Conservation (phyloP, 2,329 filamentous ascomycete genomes). For the Neocucurbitaria cava region DNA sequence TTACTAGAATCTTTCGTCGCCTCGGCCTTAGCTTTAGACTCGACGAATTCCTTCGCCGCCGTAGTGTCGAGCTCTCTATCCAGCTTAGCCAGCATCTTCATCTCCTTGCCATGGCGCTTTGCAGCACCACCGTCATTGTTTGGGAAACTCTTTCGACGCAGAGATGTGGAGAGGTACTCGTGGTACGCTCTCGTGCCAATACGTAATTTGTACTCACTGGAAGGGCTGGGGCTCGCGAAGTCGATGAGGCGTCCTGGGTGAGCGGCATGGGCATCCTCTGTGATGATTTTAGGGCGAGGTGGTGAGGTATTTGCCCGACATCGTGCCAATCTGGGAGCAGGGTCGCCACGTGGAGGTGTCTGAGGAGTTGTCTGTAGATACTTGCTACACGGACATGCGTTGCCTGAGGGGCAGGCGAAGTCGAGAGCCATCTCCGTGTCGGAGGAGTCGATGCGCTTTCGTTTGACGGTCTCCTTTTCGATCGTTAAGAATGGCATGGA, state of each 20-base stretch:
- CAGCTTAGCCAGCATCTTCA: constrained; percentile 5
- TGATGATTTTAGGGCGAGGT: background rate
- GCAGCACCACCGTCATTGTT: constrained; percentile 2
- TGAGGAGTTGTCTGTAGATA: too few relatives aligned
- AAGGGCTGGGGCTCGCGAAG: constrained; percentile 5
- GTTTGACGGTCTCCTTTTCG: constrained; percentile 11
- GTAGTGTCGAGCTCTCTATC: background rate
- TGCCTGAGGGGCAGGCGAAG: too few relatives aligned
- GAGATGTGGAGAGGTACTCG: constrained; percentile 12
- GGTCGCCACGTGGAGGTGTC: background rate
- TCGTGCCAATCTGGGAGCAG: too few relatives aligned
- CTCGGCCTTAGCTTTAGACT: too few relatives aligned
- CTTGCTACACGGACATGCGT: too few relatives aligned
- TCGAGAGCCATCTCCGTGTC: background rate
- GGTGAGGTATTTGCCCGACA: background rate
- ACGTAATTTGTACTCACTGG: constrained; percentile 7
- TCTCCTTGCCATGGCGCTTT: constrained; percentile 2
- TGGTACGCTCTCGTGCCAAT: constrained; percentile 7
- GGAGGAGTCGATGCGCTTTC: constrained; percentile 17
- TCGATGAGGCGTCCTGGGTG: constrained; percentile 20
- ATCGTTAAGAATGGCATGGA: constrained; percentile 3
- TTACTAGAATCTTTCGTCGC: too few relatives aligned
- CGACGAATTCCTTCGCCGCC: background rate
- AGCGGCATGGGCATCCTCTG: constrained; percentile 13
- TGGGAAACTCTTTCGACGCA: constrained; percentile 18